Conservation (phyloP, 139 green algal species). For the Tetradesmus lagerheimii region DNA sequence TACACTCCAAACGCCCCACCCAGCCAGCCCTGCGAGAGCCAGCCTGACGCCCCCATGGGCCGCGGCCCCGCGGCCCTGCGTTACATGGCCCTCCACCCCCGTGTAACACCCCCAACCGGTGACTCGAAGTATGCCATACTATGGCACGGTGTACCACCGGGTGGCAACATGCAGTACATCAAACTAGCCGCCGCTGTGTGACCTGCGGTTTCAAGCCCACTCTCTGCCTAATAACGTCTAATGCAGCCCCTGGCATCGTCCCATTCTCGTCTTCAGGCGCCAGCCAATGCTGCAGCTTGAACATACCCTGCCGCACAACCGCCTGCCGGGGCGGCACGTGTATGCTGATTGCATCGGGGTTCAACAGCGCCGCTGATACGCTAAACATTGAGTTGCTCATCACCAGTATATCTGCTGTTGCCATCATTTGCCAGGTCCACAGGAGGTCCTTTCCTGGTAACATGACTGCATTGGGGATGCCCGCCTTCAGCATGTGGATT, state of each 20-base stretch:
- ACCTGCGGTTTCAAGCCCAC: background rate
- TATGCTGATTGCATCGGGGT: constrained; percentile 20
- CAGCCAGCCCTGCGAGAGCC: too few relatives aligned
- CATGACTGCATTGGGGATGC: constrained; percentile 2
- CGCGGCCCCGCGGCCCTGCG: too few relatives aligned
- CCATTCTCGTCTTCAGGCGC: constrained; percentile 3
- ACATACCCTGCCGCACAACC: background rate
- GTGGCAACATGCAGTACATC: background rate
- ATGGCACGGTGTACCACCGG: too few relatives aligned
- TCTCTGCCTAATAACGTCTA: background rate
- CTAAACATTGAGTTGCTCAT: constrained; percentile 35
- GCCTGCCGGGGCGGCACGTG: background rate
- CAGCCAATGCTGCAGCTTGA: constrained; percentile 14
- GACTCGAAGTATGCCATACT: too few relatives aligned
- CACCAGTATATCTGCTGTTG: constrained; percentile 7
- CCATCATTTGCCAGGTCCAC: constrained; percentile 38
- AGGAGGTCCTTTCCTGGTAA: constrained; percentile 9
- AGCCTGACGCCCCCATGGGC: too few relatives aligned
- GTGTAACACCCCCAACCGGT: too few relatives aligned
- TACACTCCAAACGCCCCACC: too few relatives aligned
- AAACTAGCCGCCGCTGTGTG: background rate
- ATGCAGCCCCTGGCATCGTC: background rate
- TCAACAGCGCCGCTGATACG: constrained; percentile 15
- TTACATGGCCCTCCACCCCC: too few relatives aligned
- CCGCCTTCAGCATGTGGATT: background rate